Evolutionary conservation across 2,329 filamentous ascomycete species (phyloP).

Genomic region (Whalleya microplaca): DNA sequence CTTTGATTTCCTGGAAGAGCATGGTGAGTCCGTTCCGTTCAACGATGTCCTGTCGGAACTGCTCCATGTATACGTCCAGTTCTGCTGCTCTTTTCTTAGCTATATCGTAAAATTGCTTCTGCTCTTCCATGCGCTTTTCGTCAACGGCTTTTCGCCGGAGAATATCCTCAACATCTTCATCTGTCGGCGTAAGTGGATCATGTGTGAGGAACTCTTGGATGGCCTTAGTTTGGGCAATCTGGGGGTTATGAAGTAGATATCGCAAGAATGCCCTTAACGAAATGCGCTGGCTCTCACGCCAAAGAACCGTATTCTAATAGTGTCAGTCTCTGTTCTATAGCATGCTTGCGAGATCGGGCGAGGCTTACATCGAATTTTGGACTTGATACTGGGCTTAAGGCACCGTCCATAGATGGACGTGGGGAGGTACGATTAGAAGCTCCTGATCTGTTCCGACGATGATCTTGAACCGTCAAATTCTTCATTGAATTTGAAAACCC

Average conservation of each 20-base stretch:
- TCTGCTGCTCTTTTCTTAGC: constrained; percentile 87
- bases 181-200: constrained; percentile 72
- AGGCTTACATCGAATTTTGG: constrained; percentile 35
- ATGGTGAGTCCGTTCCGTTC: constrained; percentile 83
- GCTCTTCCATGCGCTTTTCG: constrained; percentile 86
- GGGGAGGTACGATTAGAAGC: constrained; percentile 38
- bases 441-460: constrained; percentile 43
- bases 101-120: constrained; percentile 93
- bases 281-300: constrained; percentile 87
- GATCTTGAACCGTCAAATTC: constrained; percentile 49
- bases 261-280: constrained; percentile 91
- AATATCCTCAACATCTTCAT: constrained; percentile 85
- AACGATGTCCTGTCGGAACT: constrained; percentile 74
- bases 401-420: constrained; percentile 48
- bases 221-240: constrained; percentile 80
- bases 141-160: constrained; percentile 79
- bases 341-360: background rate
- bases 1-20: constrained; percentile 89
- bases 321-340: constrained; percentile 33
- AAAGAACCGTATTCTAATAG: constrained; percentile 62
- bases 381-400: constrained; percentile 38
- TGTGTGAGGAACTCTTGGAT: constrained; percentile 82
- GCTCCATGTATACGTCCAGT: constrained; percentile 96
- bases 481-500: constrained; percentile 40
- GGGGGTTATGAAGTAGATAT: constrained; percentile 80